Evolutionary conservation across 768 basidiomycete species (phyloP).

Genomic region (Amanita rubescens): DNA sequence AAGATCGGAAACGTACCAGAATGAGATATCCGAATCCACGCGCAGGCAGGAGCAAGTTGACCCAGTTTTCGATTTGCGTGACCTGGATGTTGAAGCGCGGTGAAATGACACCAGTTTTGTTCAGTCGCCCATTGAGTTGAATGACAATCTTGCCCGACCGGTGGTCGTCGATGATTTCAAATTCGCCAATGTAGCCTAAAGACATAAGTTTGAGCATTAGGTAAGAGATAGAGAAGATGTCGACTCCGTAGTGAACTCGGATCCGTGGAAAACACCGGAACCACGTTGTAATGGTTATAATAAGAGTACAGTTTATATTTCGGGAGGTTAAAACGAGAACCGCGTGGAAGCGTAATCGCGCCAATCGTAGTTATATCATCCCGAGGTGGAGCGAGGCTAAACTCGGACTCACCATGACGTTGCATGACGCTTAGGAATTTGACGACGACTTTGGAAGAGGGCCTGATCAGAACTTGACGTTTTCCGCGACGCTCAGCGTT

Average conservation of each 20-base stretch:
- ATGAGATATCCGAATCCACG: constrained; percentile 97
- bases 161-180: constrained; percentile 98
- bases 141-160: constrained; percentile 97
- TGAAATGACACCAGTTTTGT: constrained; percentile 99
- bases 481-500: constrained; percentile 99
- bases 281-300: constrained; percentile 57
- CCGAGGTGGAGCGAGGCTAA: constrained; percentile 31
- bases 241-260: constrained; percentile 51
- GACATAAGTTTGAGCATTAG: constrained; percentile 9
- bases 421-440: constrained; percentile 99
- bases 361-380: constrained; percentile 87
- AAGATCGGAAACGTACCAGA: constrained; percentile 55
- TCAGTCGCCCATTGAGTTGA: constrained; percentile 96
- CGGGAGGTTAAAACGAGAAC: constrained; percentile 82
- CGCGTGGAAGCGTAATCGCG: constrained; percentile 52
- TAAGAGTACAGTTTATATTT: constrained; percentile 44
- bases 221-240: constrained; percentile 27
- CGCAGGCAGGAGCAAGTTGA: constrained; percentile 92
- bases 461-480: constrained; percentile 97
- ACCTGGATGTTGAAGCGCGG: constrained; percentile 97
- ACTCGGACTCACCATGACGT: constrained; percentile 77
- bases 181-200: constrained; percentile 95
- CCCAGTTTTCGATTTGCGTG: constrained; percentile 90
- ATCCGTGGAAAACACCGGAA: constrained; percentile 27
- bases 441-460: constrained; percentile 95